Conservation (phyloP, 768 basidiomycete genomes). For the Tephrocybe sp. region DNA sequence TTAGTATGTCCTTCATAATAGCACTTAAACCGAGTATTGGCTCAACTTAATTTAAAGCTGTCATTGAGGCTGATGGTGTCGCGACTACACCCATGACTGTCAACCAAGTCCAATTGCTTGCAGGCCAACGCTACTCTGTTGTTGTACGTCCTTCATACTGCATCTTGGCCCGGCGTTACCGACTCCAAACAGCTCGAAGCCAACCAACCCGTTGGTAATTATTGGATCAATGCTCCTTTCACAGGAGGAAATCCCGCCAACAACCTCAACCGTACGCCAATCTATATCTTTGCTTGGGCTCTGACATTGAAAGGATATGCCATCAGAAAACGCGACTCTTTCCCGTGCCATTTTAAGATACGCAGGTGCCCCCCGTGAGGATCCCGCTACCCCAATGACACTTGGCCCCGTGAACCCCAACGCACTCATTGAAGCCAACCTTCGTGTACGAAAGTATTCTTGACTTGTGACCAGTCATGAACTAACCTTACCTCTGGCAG, state of each 20-base stretch:
- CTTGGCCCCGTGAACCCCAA: constrained; percentile 17
- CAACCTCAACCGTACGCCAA: constrained; percentile 20
- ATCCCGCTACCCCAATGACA: constrained; percentile 25
- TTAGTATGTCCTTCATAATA: constrained; percentile 15
- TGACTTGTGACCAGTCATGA: background rate
- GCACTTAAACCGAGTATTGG: no score
- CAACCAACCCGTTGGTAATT: constrained; percentile 36
- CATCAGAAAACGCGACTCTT: constrained; percentile 24
- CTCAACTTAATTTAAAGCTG: constrained; percentile 1
- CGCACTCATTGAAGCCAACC: constrained; percentile 24
- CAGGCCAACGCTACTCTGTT: constrained; percentile 42
- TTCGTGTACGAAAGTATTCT: background rate
- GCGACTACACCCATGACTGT: constrained; percentile 22
- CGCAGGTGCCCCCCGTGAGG: constrained; percentile 23
- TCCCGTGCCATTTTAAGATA: constrained; percentile 34
- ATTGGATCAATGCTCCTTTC: constrained; percentile 32
- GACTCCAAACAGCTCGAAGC: constrained; percentile 21
- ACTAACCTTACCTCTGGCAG: background rate
- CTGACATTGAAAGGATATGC: background rate
- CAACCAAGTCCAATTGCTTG: constrained; percentile 33
- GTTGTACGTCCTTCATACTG: constrained; percentile 15
- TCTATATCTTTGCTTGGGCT: background rate
- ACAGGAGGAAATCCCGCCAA: constrained; percentile 20
- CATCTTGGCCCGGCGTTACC: background rate
- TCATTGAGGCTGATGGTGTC: constrained; percentile 36